A percentile compares a stretch with the other conserved stretches of the same genome.
These are phyloP conservation scores for Phytopythium oedochilum DNA, from an alignment of 352 stramenopile genomes.

Conservation along the genomic window DNA sequence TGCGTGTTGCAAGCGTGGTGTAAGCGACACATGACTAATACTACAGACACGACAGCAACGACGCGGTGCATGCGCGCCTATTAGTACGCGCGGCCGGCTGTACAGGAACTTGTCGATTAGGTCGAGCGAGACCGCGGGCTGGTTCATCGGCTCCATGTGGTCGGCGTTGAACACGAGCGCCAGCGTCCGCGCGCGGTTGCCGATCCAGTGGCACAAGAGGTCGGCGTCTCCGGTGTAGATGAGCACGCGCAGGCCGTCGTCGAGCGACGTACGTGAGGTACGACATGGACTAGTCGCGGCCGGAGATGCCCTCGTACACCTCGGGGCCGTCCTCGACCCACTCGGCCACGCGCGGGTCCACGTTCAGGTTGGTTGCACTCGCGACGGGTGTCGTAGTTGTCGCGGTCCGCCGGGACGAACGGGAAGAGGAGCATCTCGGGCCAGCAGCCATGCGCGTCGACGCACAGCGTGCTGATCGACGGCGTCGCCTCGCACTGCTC, in stretches of 20 bases:
- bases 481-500: conserved; percentile 18
- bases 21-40: too few relatives aligned
- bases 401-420: conserved; percentile 25
- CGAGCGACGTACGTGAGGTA: conserved; percentile 81
- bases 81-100: conserved; percentile 20
- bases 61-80: not conserved
- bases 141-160: conserved; percentile 53
- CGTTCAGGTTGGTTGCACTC: conserved; percentile 24
- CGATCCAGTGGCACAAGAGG: conserved; percentile 96
- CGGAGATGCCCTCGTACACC: conserved; percentile 77
- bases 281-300: conserved; percentile 92
- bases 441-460: conserved; percentile 33
- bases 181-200: conserved; percentile 91
- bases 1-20: too few relatives aligned
- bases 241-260: conserved; percentile 64
- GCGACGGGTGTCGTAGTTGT: conserved; percentile 49
- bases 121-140: conserved; percentile 31
- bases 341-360: conserved; percentile 18
- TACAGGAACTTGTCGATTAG: conserved; percentile 55
- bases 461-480: conserved; percentile 16
- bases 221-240: conserved; percentile 96
- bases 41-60: too few relatives aligned
- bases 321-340: conserved; percentile 89
- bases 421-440: conserved; percentile 31
- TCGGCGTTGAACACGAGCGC: conserved; percentile 59